Evolutionary conservation across 139 green algal genomes (phyloP).

Genomic region (Desmodesmus armatus): DNA sequence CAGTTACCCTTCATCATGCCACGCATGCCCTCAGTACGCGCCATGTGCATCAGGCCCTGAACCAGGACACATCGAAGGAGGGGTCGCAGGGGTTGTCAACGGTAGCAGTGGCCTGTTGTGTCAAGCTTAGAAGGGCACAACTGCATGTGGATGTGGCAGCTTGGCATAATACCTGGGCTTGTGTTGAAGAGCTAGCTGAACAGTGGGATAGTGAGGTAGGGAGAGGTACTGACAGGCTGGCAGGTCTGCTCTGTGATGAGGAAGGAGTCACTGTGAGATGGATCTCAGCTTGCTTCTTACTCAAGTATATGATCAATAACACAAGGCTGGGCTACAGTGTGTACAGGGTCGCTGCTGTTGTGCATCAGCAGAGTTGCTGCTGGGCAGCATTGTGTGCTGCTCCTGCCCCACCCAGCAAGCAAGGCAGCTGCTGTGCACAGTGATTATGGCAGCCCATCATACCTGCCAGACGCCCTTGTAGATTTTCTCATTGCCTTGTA

Average conservation of each 20-base stretch:
- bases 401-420: background rate
- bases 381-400: background rate
- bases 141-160: too few relatives aligned
- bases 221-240: background rate
- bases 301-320: too few relatives aligned
- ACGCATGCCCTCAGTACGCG: conserved; percentile 81
- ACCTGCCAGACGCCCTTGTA: conserved; percentile 93
- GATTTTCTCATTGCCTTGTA: conserved; percentile 93
- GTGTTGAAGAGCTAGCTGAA: background rate
- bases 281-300: too few relatives aligned
- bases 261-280: too few relatives aligned
- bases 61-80: background rate
- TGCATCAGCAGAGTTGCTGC: background rate
- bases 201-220: too few relatives aligned
- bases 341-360: too few relatives aligned
- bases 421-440: background rate
- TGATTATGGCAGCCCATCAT: background rate
- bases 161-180: background rate
- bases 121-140: too few relatives aligned
- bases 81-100: too few relatives aligned
- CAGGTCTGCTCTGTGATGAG: background rate
- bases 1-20: conserved; percentile 98
- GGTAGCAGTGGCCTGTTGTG: background rate
- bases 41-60: conserved; percentile 91
- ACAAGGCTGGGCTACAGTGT: too few relatives aligned